Conservation (phyloP, 2,329 filamentous ascomycete genomes). For the Xylogone sp. region DNA sequence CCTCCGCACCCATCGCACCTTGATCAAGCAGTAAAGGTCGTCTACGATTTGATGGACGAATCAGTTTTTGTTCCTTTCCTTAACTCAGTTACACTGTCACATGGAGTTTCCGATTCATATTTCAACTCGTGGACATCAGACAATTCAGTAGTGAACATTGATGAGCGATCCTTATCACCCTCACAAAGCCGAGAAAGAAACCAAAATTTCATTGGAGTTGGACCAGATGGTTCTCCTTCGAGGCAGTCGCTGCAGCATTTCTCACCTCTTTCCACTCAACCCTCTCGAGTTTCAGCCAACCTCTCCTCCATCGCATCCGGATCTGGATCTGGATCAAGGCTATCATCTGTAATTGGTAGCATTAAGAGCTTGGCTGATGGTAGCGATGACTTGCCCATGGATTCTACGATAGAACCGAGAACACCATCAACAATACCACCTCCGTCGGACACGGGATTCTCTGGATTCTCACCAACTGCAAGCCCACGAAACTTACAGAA, state of each 20-base stretch:
- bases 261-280: constrained; percentile 19
- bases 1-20: constrained; percentile 74
- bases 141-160: constrained; percentile 24
- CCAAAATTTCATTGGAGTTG: constrained; percentile 19
- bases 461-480: constrained; percentile 19
- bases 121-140: constrained; percentile 25
- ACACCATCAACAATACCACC: constrained; percentile 74
- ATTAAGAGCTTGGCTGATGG: constrained; percentile 59
- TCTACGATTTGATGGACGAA: constrained; percentile 97
- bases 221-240: constrained; percentile 18
- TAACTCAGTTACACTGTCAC: constrained; percentile 42
- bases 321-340: constrained; percentile 30
- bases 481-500: constrained; percentile 17
- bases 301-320: constrained; percentile 9
- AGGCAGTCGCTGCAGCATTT: constrained; percentile 21
- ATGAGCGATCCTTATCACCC: constrained; percentile 23
- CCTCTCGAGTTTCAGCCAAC: constrained; percentile 20
- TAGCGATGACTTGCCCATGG: constrained; percentile 54
- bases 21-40: constrained; percentile 78
- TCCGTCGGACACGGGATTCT: constrained; percentile 41
- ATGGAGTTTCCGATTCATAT: constrained; percentile 15
- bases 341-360: constrained; percentile 41
- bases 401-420: constrained; percentile 53
- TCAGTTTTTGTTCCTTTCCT: constrained; percentile 91
- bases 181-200: constrained; percentile 16